phyloP scores from a whole-genome alignment of 768 basidiomycete genomes.

The Infundibulicybe gibba region DNA sequence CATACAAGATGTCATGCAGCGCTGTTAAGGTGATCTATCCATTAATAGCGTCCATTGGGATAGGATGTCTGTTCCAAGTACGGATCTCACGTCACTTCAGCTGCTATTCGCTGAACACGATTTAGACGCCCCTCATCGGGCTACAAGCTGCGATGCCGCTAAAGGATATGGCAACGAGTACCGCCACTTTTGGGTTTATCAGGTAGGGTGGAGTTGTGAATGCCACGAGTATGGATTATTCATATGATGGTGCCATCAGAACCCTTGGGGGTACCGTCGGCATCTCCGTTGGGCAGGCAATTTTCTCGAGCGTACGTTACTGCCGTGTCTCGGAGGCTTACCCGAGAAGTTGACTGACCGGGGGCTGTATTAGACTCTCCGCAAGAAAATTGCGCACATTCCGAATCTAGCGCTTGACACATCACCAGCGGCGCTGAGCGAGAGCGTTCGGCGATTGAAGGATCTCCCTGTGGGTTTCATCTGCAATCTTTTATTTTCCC shows the following conservation, averaged over 20 bases:
- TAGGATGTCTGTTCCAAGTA: constrained; percentile 64
- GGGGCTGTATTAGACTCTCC: constrained; percentile 25
- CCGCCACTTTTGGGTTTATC: constrained; percentile 67
- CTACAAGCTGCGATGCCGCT: constrained; percentile 87
- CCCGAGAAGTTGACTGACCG: not conserved
- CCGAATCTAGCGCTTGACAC: constrained; percentile 35
- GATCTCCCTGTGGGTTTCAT: constrained; percentile 35
- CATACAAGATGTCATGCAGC: constrained; percentile 26
- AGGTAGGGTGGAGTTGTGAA: constrained; percentile 33
- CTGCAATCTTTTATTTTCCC: not conserved
- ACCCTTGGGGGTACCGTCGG: constrained; percentile 76
- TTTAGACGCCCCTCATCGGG: constrained; percentile 61
- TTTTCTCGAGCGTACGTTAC: constrained; percentile 61
- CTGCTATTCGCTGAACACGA: constrained; percentile 3
- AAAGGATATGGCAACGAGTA: constrained; percentile 83
- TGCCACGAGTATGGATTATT: not conserved
- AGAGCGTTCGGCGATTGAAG: constrained; percentile 42
- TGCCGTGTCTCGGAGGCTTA: not conserved
- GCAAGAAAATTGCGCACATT: constrained; percentile 32
- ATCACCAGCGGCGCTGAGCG: constrained; percentile 36
- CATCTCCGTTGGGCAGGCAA: constrained; percentile 68
- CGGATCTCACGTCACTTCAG: constrained; percentile 4
- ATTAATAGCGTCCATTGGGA: constrained; percentile 60
- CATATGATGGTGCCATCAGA: constrained; percentile 26
- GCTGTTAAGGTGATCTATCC: constrained; percentile 63